Conservation (phyloP, 2,329 filamentous ascomycete species). For the Colletotrichum filicis region DNA sequence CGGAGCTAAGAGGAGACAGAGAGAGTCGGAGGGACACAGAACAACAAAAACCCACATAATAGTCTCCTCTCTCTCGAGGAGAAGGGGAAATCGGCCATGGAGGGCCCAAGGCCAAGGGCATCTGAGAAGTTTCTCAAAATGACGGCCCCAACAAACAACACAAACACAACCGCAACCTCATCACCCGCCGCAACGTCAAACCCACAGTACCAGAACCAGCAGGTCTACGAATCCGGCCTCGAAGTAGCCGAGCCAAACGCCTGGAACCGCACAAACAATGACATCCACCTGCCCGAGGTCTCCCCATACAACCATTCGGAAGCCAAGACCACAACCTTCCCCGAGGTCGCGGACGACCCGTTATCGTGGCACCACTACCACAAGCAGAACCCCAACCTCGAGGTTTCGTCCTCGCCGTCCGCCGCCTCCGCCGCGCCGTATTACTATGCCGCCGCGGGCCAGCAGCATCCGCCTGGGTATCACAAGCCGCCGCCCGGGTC, state of each 20-base stretch:
- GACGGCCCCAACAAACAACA: not conserved
- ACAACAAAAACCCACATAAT: not conserved
- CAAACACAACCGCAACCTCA: too few relatives aligned
- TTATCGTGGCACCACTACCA: conserved; percentile 13
- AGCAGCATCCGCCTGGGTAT: conserved; percentile 16
- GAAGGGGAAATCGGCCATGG: not conserved
- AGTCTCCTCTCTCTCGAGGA: too few relatives aligned
- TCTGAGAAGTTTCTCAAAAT: not conserved
- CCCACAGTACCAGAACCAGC: not conserved
- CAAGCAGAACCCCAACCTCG: conserved; percentile 20
- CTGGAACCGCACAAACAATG: conserved; percentile 15
- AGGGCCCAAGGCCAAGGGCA: not conserved
- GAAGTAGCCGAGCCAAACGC: conserved; percentile 19
- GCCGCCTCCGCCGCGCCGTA: not conserved
- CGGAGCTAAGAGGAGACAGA: not conserved
- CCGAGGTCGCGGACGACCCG: conserved; percentile 20
- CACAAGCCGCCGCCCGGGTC: conserved; percentile 11
- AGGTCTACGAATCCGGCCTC: conserved; percentile 24
- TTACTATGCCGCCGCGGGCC: not conserved
- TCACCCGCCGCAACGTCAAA: not conserved
- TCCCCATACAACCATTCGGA: conserved; percentile 9
- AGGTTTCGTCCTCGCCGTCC: conserved; percentile 3
- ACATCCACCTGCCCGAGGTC: conserved; percentile 22
- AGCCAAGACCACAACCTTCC: conserved; percentile 12
- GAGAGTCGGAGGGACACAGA: not conserved